Evolutionary conservation across 1,284 basidiomycete species (phyloP).

Genomic region (Cystobasidiaceae sp.): DNA sequence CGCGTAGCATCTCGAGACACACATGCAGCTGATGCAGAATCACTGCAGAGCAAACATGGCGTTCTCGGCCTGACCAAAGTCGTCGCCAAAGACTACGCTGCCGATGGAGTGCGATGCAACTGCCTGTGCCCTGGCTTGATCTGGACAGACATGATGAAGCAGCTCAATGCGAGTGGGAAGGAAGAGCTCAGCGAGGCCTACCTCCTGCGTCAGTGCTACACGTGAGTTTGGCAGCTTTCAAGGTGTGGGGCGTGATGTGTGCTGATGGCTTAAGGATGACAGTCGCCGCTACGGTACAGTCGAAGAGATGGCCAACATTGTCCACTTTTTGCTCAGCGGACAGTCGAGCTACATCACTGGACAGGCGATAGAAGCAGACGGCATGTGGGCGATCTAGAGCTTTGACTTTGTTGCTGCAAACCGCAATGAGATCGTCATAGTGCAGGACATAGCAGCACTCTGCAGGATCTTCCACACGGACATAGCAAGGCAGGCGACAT

Average conservation of each 20-base stretch:
- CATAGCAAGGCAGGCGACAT: too few species aligned
- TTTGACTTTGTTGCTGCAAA: too few species aligned
- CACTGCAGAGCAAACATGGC: conserved; percentile 11
- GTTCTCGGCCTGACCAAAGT: conserved; percentile 18
- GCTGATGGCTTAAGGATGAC: neutral
- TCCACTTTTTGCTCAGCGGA: conserved; percentile 13
- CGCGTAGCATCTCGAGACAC: neutral
- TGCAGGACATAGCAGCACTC: too few species aligned
- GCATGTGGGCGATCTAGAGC: conserved; percentile 23
- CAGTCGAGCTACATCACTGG: conserved; percentile 27
- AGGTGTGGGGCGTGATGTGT: neutral
- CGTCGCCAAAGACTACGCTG: conserved; percentile 26
- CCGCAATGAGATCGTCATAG: too few species aligned
- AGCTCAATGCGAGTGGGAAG: conserved; percentile 25
- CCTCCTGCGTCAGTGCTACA: conserved; percentile 15
- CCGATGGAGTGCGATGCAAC: conserved; percentile 15
- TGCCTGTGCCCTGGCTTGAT: conserved; percentile 29
- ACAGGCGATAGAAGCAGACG: conserved; percentile 27
- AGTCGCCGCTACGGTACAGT: conserved; percentile 13
- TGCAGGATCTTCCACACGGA: too few species aligned
- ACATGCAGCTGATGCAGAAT: neutral
- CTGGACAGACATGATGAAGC: conserved; percentile 18
- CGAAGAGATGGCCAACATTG: conserved; percentile 31
- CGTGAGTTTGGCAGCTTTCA: too few species aligned
- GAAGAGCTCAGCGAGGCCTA: conserved; percentile 11